Base-by-base conservation (phyloP, 371 early-diverging fungal genomes). In the Gilbertella persicaria region DNA sequence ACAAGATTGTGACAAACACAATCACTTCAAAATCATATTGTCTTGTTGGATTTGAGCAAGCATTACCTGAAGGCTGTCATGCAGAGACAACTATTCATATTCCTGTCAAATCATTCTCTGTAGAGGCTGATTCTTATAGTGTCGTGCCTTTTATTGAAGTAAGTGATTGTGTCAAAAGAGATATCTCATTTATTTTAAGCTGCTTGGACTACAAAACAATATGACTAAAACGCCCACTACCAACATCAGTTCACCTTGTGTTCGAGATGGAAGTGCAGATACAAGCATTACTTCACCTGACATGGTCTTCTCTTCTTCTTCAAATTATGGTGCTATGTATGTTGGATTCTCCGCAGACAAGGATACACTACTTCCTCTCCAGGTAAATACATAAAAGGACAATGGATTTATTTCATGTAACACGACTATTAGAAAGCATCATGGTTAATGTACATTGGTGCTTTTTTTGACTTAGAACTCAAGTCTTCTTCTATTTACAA, bases 91-190 rank as follows among this genome's bases (percentile, higher is more conserved):
- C 25, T 4, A 20, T 49, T 9, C 12, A 38, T 19, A 25, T 36
- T 17, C 65, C 60, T 7, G 21, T 65, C 3, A 12, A 65, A 37
- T 3, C 3, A 2, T 29, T 53, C 16, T 48, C 46, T 20, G 30
- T 53, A 7, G 59, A 58, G 9, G 1, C 30, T 26, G 58, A 54
- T 53, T 35, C 36, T n/a, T 41, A 49, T 26, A 25, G 26, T 19
- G 55, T 55, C 1, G 20, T 62, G 2, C 55, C 67, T 25, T 67
- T 58, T 37, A 46, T 67, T 24, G 67, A 62, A 45, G 64, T 59
- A 64, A 30, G 42, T 14, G 21, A 38, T 38, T n/a, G n/a, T n/a
- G n/a, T n/a, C n/a, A n/a, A n/a, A n/a, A n/a, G n/a, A n/a, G n/a
- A 5, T 40, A 5, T 25, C 0, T 25, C 16, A 3, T 28, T 17